These are phyloP conservation scores for Alopecurus myosuroides DNA, from an alignment of 176 grass and related monocot species.

Conservation along the genomic window DNA sequence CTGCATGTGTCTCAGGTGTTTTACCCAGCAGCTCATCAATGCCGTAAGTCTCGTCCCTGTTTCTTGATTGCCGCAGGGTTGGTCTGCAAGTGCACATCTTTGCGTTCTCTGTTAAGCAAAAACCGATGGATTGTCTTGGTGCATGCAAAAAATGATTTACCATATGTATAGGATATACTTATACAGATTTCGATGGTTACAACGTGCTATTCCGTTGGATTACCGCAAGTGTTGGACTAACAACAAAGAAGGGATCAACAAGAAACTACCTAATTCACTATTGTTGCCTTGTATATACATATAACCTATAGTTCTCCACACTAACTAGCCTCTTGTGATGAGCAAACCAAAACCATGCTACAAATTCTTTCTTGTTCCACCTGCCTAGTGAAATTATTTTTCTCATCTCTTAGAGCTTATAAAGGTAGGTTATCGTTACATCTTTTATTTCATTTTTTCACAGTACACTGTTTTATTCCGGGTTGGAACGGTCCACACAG, in stretches of 20 bases:
- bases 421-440: background rate
- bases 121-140: background rate
- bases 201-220: background rate
- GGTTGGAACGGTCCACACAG: slow-evolving; percentile 46
- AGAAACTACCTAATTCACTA: background rate
- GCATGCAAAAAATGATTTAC: background rate
- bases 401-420: background rate
- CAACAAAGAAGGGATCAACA: background rate
- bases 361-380: background rate
- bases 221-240: background rate
- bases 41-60: slow-evolving; percentile 39
- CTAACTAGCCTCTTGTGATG: background rate
- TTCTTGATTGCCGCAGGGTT: slow-evolving; percentile 5
- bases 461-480: slow-evolving; percentile 86
- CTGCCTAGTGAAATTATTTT: background rate
- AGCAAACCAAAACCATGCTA: background rate
- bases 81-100: background rate
- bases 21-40: slow-evolving; percentile 70
- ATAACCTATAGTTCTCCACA: background rate
- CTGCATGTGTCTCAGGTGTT: slow-evolving; percentile 80
- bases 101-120: background rate
- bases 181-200: background rate
- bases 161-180: background rate
- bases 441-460: slow-evolving; percentile 9
- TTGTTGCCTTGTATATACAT: background rate